Evolutionary conservation across 2,329 filamentous ascomycete species (phyloP).

Genomic region (Chaetomium olivaceum): DNA sequence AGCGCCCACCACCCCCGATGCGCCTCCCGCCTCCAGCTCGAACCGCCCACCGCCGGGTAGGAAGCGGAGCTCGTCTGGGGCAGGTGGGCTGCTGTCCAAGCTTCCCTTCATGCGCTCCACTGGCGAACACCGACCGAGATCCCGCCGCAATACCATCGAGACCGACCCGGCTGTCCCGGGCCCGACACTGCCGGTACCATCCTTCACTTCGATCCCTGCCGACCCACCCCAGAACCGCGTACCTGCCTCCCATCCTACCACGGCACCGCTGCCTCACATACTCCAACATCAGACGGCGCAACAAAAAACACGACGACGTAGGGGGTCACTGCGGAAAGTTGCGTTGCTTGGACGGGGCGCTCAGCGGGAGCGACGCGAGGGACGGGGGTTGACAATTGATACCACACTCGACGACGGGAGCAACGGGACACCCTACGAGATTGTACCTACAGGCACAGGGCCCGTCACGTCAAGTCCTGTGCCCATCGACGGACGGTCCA

Average conservation of each 20-base stretch:
- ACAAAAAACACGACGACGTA: slow-evolving; percentile 66
- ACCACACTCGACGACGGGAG: slow-evolving; percentile 35
- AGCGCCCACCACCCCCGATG: slow-evolving; percentile 20
- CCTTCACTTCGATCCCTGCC: slow-evolving; percentile 18
- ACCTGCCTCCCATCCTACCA: slow-evolving; percentile 30
- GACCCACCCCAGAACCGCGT: slow-evolving; percentile 22
- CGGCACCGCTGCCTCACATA: slow-evolving; percentile 38
- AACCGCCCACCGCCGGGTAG: slow-evolving; percentile 27
- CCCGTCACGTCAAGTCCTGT: slow-evolving; percentile 23
- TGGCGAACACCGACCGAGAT: slow-evolving; percentile 35
- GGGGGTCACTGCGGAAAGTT: slow-evolving; percentile 84
- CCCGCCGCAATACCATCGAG: slow-evolving; percentile 41
- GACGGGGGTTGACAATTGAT: slow-evolving; percentile 48
- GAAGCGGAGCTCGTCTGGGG: slow-evolving; percentile 50
- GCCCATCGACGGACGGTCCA: slow-evolving; percentile 31
- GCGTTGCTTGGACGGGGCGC: slow-evolving; percentile 76
- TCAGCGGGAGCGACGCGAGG: slow-evolving; percentile 60
- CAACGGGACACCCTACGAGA: slow-evolving; percentile 2
- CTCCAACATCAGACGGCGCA: slow-evolving; percentile 43
- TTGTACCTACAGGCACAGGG: background rate
- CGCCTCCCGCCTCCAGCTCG: slow-evolving; percentile 20
- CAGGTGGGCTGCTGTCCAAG: slow-evolving; percentile 65
- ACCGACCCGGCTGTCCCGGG: slow-evolving; percentile 26
- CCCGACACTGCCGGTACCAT: slow-evolving; percentile 14
- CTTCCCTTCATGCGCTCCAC: slow-evolving; percentile 65